A percentile compares a stretch with the other conserved stretches of the same genome.
phyloP scores from a whole-genome alignment of 148 eudicot species.

The Amaranthus palmeri region DNA sequence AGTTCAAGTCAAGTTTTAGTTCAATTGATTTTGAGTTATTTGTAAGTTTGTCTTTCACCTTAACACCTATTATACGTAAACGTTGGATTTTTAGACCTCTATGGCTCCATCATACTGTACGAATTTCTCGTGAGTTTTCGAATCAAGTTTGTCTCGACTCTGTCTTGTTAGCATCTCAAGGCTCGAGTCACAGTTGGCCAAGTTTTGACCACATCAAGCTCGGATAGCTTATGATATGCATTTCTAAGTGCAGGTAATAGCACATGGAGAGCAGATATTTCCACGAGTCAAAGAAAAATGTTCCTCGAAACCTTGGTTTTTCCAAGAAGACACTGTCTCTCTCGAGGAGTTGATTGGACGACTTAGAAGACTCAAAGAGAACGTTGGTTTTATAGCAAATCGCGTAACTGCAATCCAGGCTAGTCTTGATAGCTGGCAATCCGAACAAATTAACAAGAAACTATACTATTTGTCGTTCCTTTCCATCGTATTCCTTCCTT shows the following conservation, averaged over 20 bases:
- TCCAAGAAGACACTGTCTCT: conserved; percentile 52
- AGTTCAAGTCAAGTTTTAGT: too few species aligned
- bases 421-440: conserved; percentile 94
- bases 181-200: background rate
- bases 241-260: conserved; percentile 55
- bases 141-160: too few species aligned
- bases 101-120: too few species aligned
- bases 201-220: background rate
- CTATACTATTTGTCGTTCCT: conserved; percentile 88
- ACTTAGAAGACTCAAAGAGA: conserved; percentile 86
- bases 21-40: too few species aligned
- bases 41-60: too few species aligned
- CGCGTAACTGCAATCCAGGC: conserved; percentile 93
- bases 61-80: too few species aligned
- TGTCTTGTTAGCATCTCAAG: background rate
- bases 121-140: too few species aligned
- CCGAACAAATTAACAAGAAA: conserved; percentile 87
- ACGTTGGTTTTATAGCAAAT: conserved; percentile 86
- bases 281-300: conserved; percentile 87
- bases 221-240: background rate
- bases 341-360: conserved; percentile 83
- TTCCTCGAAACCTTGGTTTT: conserved; percentile 70
- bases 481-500: conserved; percentile 86
- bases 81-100: too few species aligned
- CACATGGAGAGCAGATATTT: conserved; percentile 96